phyloP scores from a whole-genome alignment of 164 flowering plant species.

The Piper betle region DNA sequence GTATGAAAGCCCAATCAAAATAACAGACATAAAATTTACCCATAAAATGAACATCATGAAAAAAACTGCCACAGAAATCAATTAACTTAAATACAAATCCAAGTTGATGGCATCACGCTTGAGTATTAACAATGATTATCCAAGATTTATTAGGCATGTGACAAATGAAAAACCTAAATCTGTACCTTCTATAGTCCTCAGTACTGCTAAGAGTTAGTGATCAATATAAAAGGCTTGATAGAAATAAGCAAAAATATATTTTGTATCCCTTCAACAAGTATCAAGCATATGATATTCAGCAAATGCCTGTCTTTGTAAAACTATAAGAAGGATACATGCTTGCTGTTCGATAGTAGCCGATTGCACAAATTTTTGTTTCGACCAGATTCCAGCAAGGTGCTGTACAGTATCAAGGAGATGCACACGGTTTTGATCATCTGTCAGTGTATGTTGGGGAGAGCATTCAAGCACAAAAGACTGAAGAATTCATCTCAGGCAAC shows the following conservation, averaged over 20 bases:
- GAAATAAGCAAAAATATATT: not conserved
- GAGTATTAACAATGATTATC: too few species aligned
- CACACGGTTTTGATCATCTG: constrained; percentile 18
- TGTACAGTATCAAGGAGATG: constrained; percentile 40
- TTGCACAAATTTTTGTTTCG: constrained; percentile 72
- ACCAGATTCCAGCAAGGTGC: constrained; percentile 56
- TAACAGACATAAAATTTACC: not conserved
- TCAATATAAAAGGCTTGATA: not conserved
- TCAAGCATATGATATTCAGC: not conserved
- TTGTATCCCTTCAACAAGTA: not conserved
- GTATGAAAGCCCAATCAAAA: not conserved
- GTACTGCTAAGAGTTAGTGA: not conserved
- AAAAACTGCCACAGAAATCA: too few species aligned
- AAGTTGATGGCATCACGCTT: too few species aligned
- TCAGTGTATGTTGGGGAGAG: constrained; percentile 24
- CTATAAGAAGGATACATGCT: constrained; percentile 69
- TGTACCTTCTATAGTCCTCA: not conserved
- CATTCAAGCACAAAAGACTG: constrained; percentile 65
- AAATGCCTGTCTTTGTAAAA: too few species aligned
- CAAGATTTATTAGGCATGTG: too few species aligned
- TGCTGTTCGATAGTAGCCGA: constrained; percentile 77
- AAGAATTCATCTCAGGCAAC: constrained; percentile 85
- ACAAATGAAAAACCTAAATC: not conserved
- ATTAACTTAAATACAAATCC: too few species aligned
- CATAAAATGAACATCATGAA: not conserved